These are phyloP conservation scores for Bipolaris gigantea DNA, from an alignment of 2,329 filamentous ascomycete genomes.

Conservation along the genomic window DNA sequence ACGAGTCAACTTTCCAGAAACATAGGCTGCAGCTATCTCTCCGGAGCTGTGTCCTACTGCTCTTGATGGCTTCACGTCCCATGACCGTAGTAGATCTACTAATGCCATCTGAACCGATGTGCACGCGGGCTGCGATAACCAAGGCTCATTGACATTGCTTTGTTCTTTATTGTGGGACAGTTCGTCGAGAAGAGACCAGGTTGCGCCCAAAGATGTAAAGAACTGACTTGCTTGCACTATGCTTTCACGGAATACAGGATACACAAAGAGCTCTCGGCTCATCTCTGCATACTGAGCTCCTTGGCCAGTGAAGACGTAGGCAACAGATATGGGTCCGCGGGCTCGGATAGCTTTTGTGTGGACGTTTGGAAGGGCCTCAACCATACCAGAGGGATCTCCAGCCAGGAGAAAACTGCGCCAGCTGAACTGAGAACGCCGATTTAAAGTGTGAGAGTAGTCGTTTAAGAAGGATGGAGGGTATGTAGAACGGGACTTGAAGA, in stretches of 20 bases:
- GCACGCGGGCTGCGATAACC: conserved; percentile 38
- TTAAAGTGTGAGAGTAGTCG: neutral
- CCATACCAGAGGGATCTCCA: neutral
- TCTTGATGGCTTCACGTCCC: conserved; percentile 33
- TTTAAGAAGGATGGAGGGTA: neutral
- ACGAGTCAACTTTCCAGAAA: conserved; percentile 25
- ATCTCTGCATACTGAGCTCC: conserved; percentile 28
- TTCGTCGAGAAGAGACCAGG: conserved; percentile 18
- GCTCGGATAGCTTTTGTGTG: neutral
- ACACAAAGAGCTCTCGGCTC: conserved; percentile 10
- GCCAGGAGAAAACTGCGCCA: neutral
- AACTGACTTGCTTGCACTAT: neutral
- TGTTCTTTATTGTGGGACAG: neutral
- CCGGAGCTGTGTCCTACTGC: conserved; percentile 49
- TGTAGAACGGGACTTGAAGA: neutral
- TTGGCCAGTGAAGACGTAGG: conserved; percentile 11
- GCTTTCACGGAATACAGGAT: neutral
- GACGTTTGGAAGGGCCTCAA: neutral
- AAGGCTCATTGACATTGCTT: conserved; percentile 16
- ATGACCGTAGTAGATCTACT: conserved; percentile 30
- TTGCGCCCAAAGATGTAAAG: conserved; percentile 3
- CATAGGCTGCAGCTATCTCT: conserved; percentile 47
- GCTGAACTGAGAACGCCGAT: neutral
- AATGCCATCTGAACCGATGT: conserved; percentile 45
- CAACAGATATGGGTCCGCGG: neutral